These are phyloP conservation scores for Penicillium polonicum DNA, from an alignment of 2,329 filamentous ascomycete genomes.

Conservation along the genomic window DNA sequence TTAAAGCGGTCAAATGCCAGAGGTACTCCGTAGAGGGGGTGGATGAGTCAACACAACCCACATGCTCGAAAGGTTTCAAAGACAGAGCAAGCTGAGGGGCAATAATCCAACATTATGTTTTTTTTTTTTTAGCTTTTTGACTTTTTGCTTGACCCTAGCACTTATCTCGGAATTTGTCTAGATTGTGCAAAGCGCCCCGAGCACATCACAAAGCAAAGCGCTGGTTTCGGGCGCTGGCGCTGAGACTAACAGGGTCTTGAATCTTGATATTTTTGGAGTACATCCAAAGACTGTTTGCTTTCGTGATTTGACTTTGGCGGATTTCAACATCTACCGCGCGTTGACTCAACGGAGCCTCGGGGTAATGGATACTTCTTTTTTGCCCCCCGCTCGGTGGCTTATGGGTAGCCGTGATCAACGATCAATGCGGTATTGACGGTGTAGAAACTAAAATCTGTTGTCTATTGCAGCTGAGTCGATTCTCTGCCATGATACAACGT, in stretches of 20 bases:
- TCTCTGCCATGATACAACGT: not conserved
- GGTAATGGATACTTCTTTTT: not conserved
- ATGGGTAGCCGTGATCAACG: not conserved
- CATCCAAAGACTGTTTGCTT: not conserved
- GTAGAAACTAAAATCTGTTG: not conserved
- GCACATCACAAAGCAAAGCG: slow-evolving; percentile 5
- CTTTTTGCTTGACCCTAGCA: not conserved
- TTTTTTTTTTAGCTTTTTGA: not conserved
- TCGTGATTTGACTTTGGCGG: not conserved
- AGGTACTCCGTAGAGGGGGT: not conserved
- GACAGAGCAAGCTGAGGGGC: not conserved
- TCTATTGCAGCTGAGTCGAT: not conserved
- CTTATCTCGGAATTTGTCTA: not conserved
- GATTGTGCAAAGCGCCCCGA: slow-evolving; percentile 7
- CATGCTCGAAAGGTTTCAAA: not conserved
- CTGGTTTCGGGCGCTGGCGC: not conserved
- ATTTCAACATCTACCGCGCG: not conserved
- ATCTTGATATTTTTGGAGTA: not conserved
- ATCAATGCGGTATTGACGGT: slow-evolving; percentile 1
- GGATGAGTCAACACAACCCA: not conserved
- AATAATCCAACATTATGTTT: not conserved
- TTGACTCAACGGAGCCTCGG: slow-evolving; percentile 1
- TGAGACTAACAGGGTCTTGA: slow-evolving; percentile 1
- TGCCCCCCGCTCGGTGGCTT: not conserved
- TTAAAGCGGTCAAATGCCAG: not conserved